Evolutionary conservation across 208 protist genomes (phyloP).

Genomic region (Leishmania mexicana): DNA sequence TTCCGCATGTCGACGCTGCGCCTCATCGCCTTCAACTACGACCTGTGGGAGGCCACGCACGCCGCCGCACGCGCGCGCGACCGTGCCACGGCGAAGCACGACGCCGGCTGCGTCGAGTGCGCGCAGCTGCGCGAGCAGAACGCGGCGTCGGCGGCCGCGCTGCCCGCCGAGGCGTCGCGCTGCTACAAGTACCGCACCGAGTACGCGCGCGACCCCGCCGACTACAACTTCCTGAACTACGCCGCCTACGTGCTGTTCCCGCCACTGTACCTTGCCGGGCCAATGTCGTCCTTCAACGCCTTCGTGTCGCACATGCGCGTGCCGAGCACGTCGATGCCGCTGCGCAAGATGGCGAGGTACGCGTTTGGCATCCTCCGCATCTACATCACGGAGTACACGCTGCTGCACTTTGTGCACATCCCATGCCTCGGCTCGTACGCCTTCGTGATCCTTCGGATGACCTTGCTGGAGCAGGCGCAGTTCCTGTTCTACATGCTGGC

Average conservation of each 20-base stretch:
- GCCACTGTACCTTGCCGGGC: constrained; percentile 91
- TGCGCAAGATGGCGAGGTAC: constrained; percentile 20
- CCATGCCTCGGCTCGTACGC: constrained; percentile 46
- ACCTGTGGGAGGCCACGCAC: constrained; percentile 49
- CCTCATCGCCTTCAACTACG: constrained; percentile 84
- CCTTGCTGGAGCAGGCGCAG: constrained; percentile 78
- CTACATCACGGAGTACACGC: constrained; percentile 17
- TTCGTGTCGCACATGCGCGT: constrained; percentile 76
- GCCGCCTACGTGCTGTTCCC: constrained; percentile 89
- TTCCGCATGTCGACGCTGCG: constrained; percentile 83
- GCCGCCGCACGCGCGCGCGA: constrained; percentile 19
- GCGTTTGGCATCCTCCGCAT: constrained; percentile 9
- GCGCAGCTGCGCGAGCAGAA: constrained; percentile 34
- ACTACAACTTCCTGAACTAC: constrained; percentile 85
- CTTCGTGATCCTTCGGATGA: constrained; percentile 82
- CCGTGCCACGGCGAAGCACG: constrained; percentile 35
- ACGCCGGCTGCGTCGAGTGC: constrained; percentile 38
- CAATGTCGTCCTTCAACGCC: constrained; percentile 90
- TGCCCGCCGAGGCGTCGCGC: constrained; percentile 24
- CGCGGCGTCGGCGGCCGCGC: background rate
- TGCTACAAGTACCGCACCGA: constrained; percentile 71
- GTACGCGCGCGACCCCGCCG: constrained; percentile 35
- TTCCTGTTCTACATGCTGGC: constrained; percentile 60
- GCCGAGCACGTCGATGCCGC: constrained; percentile 34
- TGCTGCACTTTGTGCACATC: constrained; percentile 60